Base-by-base conservation (phyloP, 1,284 basidiomycete species). In the Heterobasidion occidentale region DNA sequence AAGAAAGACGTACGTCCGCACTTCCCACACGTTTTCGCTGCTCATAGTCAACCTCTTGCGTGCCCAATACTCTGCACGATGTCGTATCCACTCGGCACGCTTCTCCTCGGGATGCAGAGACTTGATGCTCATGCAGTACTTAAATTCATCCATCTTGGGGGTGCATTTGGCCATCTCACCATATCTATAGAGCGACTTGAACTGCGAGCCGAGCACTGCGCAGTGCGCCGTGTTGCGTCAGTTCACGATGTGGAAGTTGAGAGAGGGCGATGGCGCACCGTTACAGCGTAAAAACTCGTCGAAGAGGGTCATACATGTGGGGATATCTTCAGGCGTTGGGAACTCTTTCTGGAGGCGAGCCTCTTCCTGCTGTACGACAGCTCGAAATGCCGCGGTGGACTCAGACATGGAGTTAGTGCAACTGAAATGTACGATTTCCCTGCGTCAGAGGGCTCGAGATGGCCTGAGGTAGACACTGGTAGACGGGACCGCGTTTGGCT, bases 1-100 rank as follows among this genome's bases (percentile, higher is more conserved):
- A 55, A n/a, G 51, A 14, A 48, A 15, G 34, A 76, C 79, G 63
- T 68, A 94, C 93, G 75, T 82, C 67, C 94, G 74, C 20, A 90
- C 77, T 61, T 92, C 86, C 96, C 96, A 99, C 3, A 99, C 86
- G 67, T 94, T 91, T 73, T 99, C 96, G 58, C 90, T 92, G 69
- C 91, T 94, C 65, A 81, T 84, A 9, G 73, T 77, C 11, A 91
- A 68, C 52, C 94, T 74, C 52, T 91, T 74, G 38, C 77, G 74
- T 2, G 94, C 94, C 90, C 92, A 95, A 89, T 90, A 93, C 67
- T 97, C 92, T 0, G 95, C 95, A 50, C 90, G 78, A 27, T 90
- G 77, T 50, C 77, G 77, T 56, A 98, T 86, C 94, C 94, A 99
- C 8, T 82, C 81, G 55, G 90, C 81, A 33, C 90, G 79, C 65